These are phyloP conservation scores for Xylaria sp. DNA, from an alignment of 2,329 filamentous ascomycete species.

Conservation along the genomic window DNA sequence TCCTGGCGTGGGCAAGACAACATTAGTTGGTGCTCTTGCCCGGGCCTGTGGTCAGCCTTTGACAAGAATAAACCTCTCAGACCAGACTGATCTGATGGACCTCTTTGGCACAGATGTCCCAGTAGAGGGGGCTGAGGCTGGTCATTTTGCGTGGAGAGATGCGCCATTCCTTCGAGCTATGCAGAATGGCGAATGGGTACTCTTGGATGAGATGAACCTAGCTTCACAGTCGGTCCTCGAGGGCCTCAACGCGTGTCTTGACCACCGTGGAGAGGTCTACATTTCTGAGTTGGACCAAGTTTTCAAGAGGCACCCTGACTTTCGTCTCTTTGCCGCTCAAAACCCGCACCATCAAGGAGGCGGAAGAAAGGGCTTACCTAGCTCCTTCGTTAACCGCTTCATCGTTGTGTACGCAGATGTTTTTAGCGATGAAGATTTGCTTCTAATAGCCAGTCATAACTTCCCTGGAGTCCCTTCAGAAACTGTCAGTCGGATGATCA, in stretches of 20 bases:
- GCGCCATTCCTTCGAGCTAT: constrained; percentile 95
- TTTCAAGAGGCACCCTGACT: constrained; percentile 86
- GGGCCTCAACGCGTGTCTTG: constrained; percentile 93
- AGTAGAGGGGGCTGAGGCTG: constrained; percentile 87
- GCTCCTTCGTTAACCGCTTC: constrained; percentile 97
- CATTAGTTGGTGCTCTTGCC: constrained; percentile 84
- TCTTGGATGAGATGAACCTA: constrained; percentile 98
- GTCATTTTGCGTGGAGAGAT: constrained; percentile 93
- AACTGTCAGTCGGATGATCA: constrained; percentile 71
- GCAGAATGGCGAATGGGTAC: constrained; percentile 95
- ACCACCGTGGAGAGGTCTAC: constrained; percentile 95
- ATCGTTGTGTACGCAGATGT: constrained; percentile 96
- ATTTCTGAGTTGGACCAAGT: constrained; percentile 94
- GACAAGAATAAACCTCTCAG: constrained; percentile 94
- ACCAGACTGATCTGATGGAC: constrained; percentile 97
- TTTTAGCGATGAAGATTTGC: constrained; percentile 80
- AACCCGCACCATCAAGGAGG: constrained; percentile 98
- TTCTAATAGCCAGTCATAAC: constrained; percentile 78
- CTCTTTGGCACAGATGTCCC: constrained; percentile 96
- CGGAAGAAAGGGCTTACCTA: constrained; percentile 90
- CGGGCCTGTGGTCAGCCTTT: constrained; percentile 79
- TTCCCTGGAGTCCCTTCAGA: constrained; percentile 68
- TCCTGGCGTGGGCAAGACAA: constrained; percentile 98
- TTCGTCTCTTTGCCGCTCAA: constrained; percentile 95
- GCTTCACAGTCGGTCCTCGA: constrained; percentile 96